Conservation (phyloP, 2,329 filamentous ascomycete species). For the Zymoseptoria pseudotritici region DNA sequence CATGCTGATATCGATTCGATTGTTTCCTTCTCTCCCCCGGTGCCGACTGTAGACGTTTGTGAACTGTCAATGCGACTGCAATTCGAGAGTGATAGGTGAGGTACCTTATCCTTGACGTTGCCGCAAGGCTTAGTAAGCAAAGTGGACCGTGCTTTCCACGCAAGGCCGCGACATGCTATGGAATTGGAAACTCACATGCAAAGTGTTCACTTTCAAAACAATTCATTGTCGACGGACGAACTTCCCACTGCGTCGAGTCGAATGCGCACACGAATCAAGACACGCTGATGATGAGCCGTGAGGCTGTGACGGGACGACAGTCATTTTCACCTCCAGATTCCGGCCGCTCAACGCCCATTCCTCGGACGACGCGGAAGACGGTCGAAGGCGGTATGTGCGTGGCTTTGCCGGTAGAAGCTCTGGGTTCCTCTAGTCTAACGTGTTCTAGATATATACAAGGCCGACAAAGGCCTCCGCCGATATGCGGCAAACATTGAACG, state of each 20-base stretch:
- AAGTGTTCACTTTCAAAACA: neutral
- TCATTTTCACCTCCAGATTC: slow-evolving; percentile 74
- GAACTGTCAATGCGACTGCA: neutral
- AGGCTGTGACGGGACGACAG: slow-evolving; percentile 49
- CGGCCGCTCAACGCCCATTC: slow-evolving; percentile 68
- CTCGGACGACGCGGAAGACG: slow-evolving; percentile 69
- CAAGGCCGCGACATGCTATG: neutral
- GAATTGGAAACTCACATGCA: neutral
- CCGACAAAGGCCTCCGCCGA: slow-evolving; percentile 67
- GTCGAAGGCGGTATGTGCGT: slow-evolving; percentile 63
- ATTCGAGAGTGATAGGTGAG: neutral
- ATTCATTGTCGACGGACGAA: neutral
- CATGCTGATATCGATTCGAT: neutral
- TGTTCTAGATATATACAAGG: slow-evolving; percentile 48
- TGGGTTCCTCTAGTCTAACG: neutral
- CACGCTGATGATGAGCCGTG: slow-evolving; percentile 51
- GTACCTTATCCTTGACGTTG: neutral
- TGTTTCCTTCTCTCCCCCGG: neutral
- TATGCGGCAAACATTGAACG: slow-evolving; percentile 86
- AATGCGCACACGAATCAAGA: neutral
- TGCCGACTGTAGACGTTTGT: neutral
- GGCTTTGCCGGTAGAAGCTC: neutral
- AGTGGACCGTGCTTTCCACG: neutral
- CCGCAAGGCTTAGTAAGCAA: neutral
- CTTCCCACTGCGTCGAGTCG: neutral